phyloP scores from a whole-genome alignment of 2,329 filamentous ascomycete species.

The Plectosphaerella plurivora region DNA sequence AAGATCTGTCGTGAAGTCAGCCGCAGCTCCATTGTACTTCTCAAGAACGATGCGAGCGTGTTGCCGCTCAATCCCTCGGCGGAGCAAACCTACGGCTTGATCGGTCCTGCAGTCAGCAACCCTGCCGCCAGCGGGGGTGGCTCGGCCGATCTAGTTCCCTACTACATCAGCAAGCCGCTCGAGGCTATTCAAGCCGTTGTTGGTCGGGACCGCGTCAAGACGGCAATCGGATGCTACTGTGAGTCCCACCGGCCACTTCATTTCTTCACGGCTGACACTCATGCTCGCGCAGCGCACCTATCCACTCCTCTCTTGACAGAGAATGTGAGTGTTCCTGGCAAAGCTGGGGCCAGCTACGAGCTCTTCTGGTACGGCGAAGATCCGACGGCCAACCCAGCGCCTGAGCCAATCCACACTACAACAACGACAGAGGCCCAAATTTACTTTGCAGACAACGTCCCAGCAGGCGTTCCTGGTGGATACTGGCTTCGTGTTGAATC shows the following conservation, averaged over 20 bases:
- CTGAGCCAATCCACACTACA: not conserved
- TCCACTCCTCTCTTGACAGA: not conserved
- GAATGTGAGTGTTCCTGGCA: not conserved
- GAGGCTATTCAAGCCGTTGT: slow-evolving; percentile 5
- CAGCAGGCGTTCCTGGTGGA: not conserved
- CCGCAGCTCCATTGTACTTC: slow-evolving; percentile 10
- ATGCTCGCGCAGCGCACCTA: not conserved
- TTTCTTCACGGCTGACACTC: not conserved
- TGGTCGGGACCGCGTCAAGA: not conserved
- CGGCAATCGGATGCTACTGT: not conserved
- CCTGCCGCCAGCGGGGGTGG: slow-evolving; percentile 15
- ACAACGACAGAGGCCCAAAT: slow-evolving; percentile 2
- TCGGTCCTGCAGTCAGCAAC: slow-evolving; percentile 9
- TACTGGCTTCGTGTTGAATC: slow-evolving; percentile 1
- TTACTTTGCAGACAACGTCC: slow-evolving; percentile 2
- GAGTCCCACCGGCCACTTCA: not conserved
- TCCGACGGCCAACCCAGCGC: not conserved
- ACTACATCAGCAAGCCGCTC: slow-evolving; percentile 13
- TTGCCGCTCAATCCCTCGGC: slow-evolving; percentile 1
- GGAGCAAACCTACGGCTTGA: not conserved
- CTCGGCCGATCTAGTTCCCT: slow-evolving; percentile 15
- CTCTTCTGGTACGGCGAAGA: not conserved
- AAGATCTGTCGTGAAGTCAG: not conserved
- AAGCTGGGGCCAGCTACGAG: not conserved
- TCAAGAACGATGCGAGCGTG: slow-evolving; percentile 10